These are phyloP conservation scores for Blastosporella zonata DNA, from an alignment of 1,284 basidiomycete genomes.

Conservation along the genomic window DNA sequence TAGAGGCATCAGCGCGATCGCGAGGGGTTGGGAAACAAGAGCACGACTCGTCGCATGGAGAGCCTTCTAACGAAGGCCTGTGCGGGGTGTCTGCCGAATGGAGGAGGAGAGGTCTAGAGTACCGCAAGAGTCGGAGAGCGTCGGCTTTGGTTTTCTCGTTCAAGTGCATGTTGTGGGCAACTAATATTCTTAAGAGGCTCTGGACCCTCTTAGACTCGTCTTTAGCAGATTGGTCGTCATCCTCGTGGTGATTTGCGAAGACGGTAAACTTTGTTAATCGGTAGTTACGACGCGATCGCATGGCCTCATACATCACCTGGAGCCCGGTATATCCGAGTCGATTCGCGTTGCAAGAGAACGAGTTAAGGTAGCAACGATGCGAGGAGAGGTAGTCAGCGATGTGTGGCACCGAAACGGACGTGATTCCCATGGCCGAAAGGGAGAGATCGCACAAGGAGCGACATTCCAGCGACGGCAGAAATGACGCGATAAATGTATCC, in stretches of 20 bases:
- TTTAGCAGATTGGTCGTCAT: conserved; percentile 1
- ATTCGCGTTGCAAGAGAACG: conserved; percentile 57
- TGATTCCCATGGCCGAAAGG: conserved; percentile 52
- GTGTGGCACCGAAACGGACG: conserved; percentile 38
- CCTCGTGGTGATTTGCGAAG: conserved; percentile 41
- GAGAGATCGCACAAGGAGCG: conserved; percentile 52
- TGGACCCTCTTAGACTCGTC: conserved; percentile 34
- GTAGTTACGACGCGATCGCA: conserved; percentile 46
- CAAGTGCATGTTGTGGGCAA: conserved; percentile 48
- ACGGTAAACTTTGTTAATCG: conserved; percentile 48
- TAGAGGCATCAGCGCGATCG: not conserved
- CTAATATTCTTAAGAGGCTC: conserved; percentile 37
- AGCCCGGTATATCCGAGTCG: conserved; percentile 45
- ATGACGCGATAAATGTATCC: conserved; percentile 48
- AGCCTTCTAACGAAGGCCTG: conserved; percentile 8
- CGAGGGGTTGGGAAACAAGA: not conserved
- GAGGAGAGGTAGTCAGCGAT: conserved; percentile 54
- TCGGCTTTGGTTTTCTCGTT: conserved; percentile 45
- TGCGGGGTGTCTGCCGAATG: conserved; percentile 16
- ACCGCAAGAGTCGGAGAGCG: conserved; percentile 49
- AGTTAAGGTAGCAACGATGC: conserved; percentile 47
- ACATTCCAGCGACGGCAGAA: conserved; percentile 46
- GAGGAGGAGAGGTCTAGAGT: conserved; percentile 50
- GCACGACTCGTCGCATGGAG: conserved; percentile 20
- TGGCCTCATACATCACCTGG: conserved; percentile 41